Base-by-base conservation (phyloP, 108 stramenopile genomes). In the Cylindrotheca fusiformis region DNA sequence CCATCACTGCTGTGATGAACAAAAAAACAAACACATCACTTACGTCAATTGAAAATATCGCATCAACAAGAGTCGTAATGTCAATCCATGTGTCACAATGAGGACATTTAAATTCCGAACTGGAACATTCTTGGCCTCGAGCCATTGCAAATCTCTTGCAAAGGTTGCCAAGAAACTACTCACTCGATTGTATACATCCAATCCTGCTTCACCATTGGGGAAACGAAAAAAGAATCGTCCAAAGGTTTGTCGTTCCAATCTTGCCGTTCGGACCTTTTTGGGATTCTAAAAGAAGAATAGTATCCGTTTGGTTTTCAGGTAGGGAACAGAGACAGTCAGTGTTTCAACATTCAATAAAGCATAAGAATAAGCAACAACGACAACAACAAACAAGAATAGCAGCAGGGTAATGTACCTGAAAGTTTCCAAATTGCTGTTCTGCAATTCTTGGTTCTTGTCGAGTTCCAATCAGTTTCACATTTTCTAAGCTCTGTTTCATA, bases 381-480 rank as follows among this genome's bases (percentile, higher is more conserved):
- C 19, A 48, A 4, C 44, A 60, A 20, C 29, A 29, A 25, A 1
- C 18, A 31, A 58, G 19, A 55, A 55, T 45, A 33, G 1, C 23
- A 17, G 20, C 23, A 52, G 22, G 14, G 32, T 19, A 8, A 46
- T 50, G 32, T 63, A 65, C 63, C 63, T 87, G 90, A 73, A 87
- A 91, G 59, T 91, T 91, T 23, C 85, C 90, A 70, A 91, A 86
- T 57, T 91, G 84, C 53, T 87, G 90, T 70, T 91, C 90, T 19
- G 75, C 69, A 32, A 87, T 80, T 1, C 90, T 71, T 21, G 90
- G 89, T 67, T 90, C 89, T 64, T 87, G 81, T 69, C 75, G 70
- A 32, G 73, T 54, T 22, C 78, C 74, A 55, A 83, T 57, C 41
- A 88, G 63, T 50, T 58, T 30, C 62, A 72, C 58, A 36, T 58